These are phyloP conservation scores for Teunomyces stri DNA, from an alignment of 805 yeast species.

Conservation along the genomic window DNA sequence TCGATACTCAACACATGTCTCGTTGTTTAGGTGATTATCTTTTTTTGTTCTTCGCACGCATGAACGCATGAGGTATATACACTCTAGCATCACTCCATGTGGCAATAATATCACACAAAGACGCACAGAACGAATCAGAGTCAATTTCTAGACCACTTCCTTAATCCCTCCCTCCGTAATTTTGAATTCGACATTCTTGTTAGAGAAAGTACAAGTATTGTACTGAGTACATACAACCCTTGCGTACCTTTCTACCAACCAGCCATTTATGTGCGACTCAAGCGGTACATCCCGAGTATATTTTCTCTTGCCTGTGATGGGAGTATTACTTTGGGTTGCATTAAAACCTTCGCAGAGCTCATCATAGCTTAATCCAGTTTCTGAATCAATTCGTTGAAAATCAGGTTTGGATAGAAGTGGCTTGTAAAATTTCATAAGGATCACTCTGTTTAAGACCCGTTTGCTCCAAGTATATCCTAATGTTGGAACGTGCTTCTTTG, in stretches of 20 bases:
- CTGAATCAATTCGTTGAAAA: slow-evolving; percentile 11
- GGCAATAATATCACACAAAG: neutral
- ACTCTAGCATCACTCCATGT: slow-evolving; percentile 1
- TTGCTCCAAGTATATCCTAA: slow-evolving; percentile 35
- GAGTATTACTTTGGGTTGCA: neutral
- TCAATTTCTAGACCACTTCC: slow-evolving; percentile 4
- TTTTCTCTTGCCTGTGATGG: neutral
- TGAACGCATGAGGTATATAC: neutral
- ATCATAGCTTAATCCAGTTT: slow-evolving; percentile 13
- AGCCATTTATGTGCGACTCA: slow-evolving; percentile 17
- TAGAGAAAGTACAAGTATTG: slow-evolving; percentile 5
- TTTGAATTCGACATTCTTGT: slow-evolving; percentile 15
- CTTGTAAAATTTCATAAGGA: slow-evolving; percentile 28
- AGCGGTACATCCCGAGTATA: slow-evolving; percentile 1
- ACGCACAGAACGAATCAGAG: neutral
- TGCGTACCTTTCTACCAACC: slow-evolving; percentile 26
- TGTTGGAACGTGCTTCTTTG: slow-evolving; percentile 27
- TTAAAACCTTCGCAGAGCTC: slow-evolving; percentile 13
- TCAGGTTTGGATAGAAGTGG: slow-evolving; percentile 16
- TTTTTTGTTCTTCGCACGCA: slow-evolving; percentile 5
- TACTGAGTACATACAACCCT: slow-evolving; percentile 18
- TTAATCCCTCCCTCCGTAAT: slow-evolving; percentile 16
- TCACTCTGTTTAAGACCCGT: slow-evolving; percentile 21
- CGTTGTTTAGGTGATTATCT: slow-evolving; percentile 17
- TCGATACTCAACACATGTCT: neutral